These are phyloP conservation scores for Keithomyces neogunnii DNA, from an alignment of 2,329 filamentous ascomycete species.

Conservation along the genomic window DNA sequence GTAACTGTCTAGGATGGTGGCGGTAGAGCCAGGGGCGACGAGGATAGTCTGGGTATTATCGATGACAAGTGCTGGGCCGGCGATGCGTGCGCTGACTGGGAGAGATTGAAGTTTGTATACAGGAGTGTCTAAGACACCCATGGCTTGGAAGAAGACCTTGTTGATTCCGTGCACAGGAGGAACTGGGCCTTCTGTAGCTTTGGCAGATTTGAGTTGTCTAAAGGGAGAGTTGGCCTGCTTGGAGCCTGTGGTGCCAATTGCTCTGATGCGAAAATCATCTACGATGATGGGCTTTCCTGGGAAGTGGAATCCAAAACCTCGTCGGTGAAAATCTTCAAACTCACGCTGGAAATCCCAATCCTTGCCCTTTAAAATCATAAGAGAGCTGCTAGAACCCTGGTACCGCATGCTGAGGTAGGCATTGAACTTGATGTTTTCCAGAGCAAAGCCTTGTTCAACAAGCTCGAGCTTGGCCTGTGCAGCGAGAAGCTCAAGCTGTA, in stretches of 20 bases:
- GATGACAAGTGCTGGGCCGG: constrained; percentile 44
- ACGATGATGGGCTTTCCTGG: constrained; percentile 33
- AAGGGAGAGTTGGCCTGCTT: constrained; percentile 14
- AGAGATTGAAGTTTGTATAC: constrained; percentile 17
- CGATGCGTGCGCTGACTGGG: constrained; percentile 8
- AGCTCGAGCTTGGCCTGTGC: constrained; percentile 15
- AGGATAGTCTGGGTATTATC: constrained; percentile 68
- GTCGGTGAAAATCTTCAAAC: constrained; percentile 52
- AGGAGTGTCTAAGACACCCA: constrained; percentile 15
- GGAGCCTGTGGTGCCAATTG: constrained; percentile 18
- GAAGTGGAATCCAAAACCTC: constrained; percentile 64
- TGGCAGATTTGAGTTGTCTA: constrained; percentile 11
- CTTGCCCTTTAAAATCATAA: constrained; percentile 24
- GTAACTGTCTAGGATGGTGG: constrained; percentile 24
- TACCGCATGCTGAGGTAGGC: constrained; percentile 35
- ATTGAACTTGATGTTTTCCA: constrained; percentile 30
- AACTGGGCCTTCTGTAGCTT: background rate
- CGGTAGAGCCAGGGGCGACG: constrained; percentile 38
- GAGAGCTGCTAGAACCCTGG: constrained; percentile 30
- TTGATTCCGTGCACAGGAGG: constrained; percentile 10
- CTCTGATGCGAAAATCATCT: constrained; percentile 34
- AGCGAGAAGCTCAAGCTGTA: constrained; percentile 15
- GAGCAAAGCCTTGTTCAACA: constrained; percentile 19
- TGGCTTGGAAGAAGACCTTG: constrained; percentile 13
- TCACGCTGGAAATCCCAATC: constrained; percentile 15